phyloP scores from a whole-genome alignment of 148 eudicot species.

The Camellia granthamiana region DNA sequence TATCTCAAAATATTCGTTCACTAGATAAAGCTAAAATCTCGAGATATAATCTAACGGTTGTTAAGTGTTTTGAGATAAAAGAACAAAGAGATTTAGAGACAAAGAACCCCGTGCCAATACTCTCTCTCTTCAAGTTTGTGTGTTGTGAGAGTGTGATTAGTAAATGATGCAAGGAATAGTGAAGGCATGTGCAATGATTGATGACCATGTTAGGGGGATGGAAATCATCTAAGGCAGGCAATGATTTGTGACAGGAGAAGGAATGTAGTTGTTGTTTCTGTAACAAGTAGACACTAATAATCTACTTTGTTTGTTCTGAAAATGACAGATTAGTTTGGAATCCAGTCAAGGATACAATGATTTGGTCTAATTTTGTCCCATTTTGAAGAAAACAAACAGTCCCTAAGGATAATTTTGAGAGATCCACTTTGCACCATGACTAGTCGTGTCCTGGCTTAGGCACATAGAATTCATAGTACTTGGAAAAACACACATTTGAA shows the following conservation, averaged over 20 bases:
- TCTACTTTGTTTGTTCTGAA: constrained; percentile 5
- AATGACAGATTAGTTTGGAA: constrained; percentile 14
- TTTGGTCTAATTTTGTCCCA: constrained; percentile 14
- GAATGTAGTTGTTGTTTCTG: too few relatives aligned
- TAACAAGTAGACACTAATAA: constrained; percentile 14
- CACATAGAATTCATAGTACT: too few relatives aligned
- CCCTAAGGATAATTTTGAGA: neutral
- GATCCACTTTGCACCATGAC: neutral
- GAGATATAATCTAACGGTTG: too few relatives aligned
- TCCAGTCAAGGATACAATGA: neutral
- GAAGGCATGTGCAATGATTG: constrained; percentile 45
- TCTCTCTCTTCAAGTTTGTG: too few relatives aligned
- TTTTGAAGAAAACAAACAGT: constrained; percentile 13
- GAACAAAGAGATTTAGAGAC: too few relatives aligned
- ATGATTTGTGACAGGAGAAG: constrained; percentile 6
- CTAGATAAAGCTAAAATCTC: too few relatives aligned
- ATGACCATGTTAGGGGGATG: constrained; percentile 21
- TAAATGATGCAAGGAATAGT: constrained; percentile 20
- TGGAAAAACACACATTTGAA: too few relatives aligned
- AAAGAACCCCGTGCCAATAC: too few relatives aligned
- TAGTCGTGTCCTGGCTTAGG: too few relatives aligned
- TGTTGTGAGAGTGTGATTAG: constrained; percentile 7
- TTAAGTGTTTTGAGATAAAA: too few relatives aligned
- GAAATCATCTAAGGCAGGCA: constrained; percentile 9
- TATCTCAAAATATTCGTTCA: too few relatives aligned